Base-by-base conservation (phyloP, 1,284 basidiomycete species). In the Earliella scabrosa region DNA sequence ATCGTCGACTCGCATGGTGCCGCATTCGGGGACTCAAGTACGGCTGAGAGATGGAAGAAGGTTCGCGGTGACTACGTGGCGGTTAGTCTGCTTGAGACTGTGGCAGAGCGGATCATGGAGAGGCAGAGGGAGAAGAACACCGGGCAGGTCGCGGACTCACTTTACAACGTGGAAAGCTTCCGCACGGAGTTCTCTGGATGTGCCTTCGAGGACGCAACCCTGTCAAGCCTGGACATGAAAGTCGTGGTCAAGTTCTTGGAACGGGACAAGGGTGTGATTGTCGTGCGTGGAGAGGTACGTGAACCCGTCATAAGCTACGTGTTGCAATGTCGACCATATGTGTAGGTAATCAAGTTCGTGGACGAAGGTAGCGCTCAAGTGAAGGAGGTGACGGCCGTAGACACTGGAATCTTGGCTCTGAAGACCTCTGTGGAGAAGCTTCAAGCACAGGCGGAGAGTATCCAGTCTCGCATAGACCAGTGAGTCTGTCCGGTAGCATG, bases 241-340 rank as follows among this genome's bases (percentile, higher is more conserved):
- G 81, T 96, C 2, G 68, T 97, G 29, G 55, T 97, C 26, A 89
- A 79, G 70, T 93, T 87, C 71, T 74, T 98, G 35, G 82, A 88
- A 64, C 80, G 96, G 45, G 96, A 98, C 68, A 81, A 79, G 63
- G 76, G 75, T 5, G 77, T 82, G 0, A 61, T 95, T 4, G 76
- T 90, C 0, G 73, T 83, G 10, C 82, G 90, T 50, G 79, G 83
- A 56, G 84, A 87, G 52, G 92, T 93, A 59, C 63, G 84, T 26
- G 7, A 18, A 66, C 45, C 57, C 21, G 11, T 10, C 1, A 24
- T 38, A 4, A 45, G 49, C 20, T 9, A n/a, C n/a, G n/a, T n/a
- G n/a, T n/a, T 26, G 24, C 26, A 56, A 31, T 43, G 16, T 46
- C 46, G 24, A 59, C 10, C 16, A 2, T n/a, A 39, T 55, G 18